These are phyloP conservation scores for Auricularia sp. DNA, from an alignment of 768 basidiomycete genomes.

Conservation along the genomic window DNA sequence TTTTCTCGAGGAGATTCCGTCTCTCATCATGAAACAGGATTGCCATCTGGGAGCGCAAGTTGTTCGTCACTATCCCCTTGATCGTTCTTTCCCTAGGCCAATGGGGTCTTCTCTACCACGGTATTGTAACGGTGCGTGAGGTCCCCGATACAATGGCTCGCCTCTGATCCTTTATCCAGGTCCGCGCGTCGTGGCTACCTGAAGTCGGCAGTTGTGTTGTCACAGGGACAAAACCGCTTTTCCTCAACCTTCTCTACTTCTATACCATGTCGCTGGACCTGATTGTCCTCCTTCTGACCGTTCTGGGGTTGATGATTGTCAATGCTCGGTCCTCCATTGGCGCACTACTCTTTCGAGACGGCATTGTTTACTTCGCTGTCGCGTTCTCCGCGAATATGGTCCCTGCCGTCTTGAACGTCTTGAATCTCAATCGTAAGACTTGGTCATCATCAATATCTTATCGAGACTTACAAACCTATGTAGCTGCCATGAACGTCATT, in stretches of 20 bases:
- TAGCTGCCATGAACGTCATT: neutral
- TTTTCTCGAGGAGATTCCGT: neutral
- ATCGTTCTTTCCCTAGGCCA: constrained; percentile 49
- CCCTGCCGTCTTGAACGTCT: constrained; percentile 39
- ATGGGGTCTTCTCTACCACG: constrained; percentile 58
- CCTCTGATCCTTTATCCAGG: constrained; percentile 16
- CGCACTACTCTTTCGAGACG: constrained; percentile 50
- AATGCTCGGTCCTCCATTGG: constrained; percentile 51
- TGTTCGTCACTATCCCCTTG: constrained; percentile 38
- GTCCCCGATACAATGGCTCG: neutral
- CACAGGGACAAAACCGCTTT: constrained; percentile 39
- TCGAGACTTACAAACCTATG: neutral
- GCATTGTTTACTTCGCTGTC: constrained; percentile 59
- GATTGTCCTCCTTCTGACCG: constrained; percentile 45
- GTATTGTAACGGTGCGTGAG: constrained; percentile 25
- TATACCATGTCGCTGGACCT: constrained; percentile 57
- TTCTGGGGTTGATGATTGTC: constrained; percentile 30
- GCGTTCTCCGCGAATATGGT: constrained; percentile 57
- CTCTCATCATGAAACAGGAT: constrained; percentile 32
- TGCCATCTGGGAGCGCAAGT: constrained; percentile 59
- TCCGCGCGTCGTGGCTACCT: constrained; percentile 44
- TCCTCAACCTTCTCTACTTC: constrained; percentile 59
- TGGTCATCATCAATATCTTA: neutral
- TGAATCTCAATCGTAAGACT: neutral
- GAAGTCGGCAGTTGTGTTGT: constrained; percentile 37